Evolutionary conservation across 106 monocot species (phyloP), one percentile per base, ranked within the genome.

Genomic region (Apostasia ramifera): DNA sequence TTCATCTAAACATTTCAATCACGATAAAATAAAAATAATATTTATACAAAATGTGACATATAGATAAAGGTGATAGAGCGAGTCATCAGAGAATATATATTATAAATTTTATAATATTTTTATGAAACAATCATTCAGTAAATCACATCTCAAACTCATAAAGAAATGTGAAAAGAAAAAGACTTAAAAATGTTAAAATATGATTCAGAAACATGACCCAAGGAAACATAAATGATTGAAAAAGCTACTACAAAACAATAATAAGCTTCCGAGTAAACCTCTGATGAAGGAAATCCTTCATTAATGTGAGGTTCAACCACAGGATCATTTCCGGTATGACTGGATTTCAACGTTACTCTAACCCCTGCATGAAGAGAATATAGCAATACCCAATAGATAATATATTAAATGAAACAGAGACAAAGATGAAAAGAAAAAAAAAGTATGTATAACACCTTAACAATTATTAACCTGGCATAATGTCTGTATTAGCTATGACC

Each of bases 271-370:
- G 57, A 57, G 9, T 47, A 68, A 83, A 92, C 97, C 93, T 90
- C 85, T 55, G 67, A 51, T 50, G 74, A 53, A 40, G 80, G 83
- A 11, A 81, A 63, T 52, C 45, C 66, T 71, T 87, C 87, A 85
- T 66, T 81, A 55, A 56, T 55, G 51, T 67, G 69, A 37, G 73
- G 53, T 13, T 89, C 88, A 60, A 68, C 8, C 41, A 45, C 53
- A 39, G 66, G 47, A 5, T 83, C 89, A 11, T 8, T 55, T 53
- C 82, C 82, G 70, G 59, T 40, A 74, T 80, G 76, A 77, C 78
- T 61, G 61, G 73, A 68, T 78, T 81, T 92, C 63, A 71, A 60
- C 63, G 79, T 70, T 2, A 69, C 39, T 52, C 59, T 73, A 51
- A 62, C 47, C n/a, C 74, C 87, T 90, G 67, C 12, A 50, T 5